phyloP scores from a whole-genome alignment of 345 rosid genomes.

The Eucalyptus sp. region DNA sequence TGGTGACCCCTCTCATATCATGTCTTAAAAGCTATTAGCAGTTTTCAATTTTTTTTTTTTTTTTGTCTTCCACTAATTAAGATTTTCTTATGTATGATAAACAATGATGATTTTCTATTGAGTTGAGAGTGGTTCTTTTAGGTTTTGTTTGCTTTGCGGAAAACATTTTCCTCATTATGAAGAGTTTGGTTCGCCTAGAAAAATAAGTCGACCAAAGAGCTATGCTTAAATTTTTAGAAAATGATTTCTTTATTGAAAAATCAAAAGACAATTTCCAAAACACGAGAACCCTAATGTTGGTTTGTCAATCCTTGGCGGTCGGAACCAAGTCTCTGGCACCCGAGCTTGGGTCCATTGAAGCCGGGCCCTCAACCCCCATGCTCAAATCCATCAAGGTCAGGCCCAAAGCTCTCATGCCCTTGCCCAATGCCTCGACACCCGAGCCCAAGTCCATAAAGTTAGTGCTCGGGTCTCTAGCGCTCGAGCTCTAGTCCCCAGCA shows the following conservation, averaged over 20 bases:
- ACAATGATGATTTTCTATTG: not conserved
- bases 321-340: not conserved
- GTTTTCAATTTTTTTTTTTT: not conserved
- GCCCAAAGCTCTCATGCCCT: not conserved
- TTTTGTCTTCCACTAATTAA: not conserved
- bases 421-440: not conserved
- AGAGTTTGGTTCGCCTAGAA: not conserved
- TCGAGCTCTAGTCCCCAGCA: not conserved
- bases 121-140: not conserved
- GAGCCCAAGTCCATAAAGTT: not conserved
- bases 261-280: not conserved
- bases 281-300: not conserved
- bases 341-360: not conserved
- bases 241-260: not conserved
- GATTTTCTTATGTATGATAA: not conserved
- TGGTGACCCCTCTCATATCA: not conserved
- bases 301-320: accelerated
- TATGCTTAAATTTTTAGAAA: too few species aligned
- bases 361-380: accelerated
- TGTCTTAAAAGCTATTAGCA: not conserved
- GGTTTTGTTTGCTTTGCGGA: not conserved
- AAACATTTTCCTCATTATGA: too few species aligned
- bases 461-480: not conserved
- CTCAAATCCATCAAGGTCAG: too few species aligned
- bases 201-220: too few species aligned